These are phyloP conservation scores for Eimeria tenella DNA, from an alignment of 169 alveolate genomes.

Conservation along the genomic window DNA sequence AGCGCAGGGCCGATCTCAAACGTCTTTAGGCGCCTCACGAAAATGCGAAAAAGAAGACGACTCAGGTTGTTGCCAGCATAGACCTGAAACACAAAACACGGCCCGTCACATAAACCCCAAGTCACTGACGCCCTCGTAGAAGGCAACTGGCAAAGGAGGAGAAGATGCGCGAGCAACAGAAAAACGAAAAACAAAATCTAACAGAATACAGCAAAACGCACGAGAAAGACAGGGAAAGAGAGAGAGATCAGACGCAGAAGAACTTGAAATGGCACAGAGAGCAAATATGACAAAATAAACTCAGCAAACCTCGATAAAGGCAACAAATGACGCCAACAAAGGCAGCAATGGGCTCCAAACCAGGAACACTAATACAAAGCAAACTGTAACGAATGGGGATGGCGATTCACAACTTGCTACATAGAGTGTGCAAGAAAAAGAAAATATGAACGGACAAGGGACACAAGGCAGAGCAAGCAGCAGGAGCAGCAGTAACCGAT, in stretches of 20 bases:
- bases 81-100: conserved; percentile 1
- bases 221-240: not conserved
- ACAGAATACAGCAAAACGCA: not conserved
- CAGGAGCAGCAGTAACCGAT: conserved; percentile 1
- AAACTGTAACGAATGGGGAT: not conserved
- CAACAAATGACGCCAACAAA: not conserved
- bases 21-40: conserved; percentile 64
- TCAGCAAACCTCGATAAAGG: not conserved
- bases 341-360: not conserved
- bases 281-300: not conserved
- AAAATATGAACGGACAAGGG: not conserved
- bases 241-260: too few species aligned
- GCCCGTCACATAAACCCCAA: not conserved
- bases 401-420: too few species aligned
- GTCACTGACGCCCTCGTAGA: not conserved
- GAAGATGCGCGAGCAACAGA: not conserved
- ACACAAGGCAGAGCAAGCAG: not conserved
- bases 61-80: conserved; percentile 48
- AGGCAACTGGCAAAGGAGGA: not conserved
- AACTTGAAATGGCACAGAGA: not conserved
- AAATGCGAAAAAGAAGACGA: conserved; percentile 35
- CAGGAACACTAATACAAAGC: not conserved
- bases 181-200: not conserved
- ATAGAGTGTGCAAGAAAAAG: not conserved
- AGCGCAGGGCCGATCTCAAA: conserved; percentile 57